Percentiles rank a stretch among this genome's conserved stretches.
These are phyloP conservation scores for Xerocomus tenax DNA, from an alignment of 1,284 basidiomycete species.

Conservation along the genomic window DNA sequence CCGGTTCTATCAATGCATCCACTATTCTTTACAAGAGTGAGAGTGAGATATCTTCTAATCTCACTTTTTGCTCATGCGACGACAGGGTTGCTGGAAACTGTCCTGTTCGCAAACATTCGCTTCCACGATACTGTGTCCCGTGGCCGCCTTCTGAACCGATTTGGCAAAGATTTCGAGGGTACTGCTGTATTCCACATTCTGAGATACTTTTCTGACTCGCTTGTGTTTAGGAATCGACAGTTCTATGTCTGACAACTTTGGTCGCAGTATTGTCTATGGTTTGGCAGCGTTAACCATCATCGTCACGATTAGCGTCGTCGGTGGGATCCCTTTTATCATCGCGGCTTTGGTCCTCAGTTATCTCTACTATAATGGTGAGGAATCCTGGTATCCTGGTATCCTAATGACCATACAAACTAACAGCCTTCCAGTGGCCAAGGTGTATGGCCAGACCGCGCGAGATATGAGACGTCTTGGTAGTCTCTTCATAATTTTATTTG, in stretches of 20 bases:
- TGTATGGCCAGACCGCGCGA: slow-evolving; percentile 76
- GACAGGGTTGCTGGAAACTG: slow-evolving; percentile 66
- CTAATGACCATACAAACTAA: background rate
- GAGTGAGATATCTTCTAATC: slow-evolving; percentile 16
- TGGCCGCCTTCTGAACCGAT: slow-evolving; percentile 79
- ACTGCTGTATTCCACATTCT: slow-evolving; percentile 1
- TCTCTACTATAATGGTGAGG: slow-evolving; percentile 65
- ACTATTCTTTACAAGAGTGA: slow-evolving; percentile 61
- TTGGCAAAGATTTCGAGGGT: slow-evolving; percentile 92
- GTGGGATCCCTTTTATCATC: slow-evolving; percentile 66
- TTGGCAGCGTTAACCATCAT: slow-evolving; percentile 57
- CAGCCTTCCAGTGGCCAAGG: slow-evolving; percentile 40
- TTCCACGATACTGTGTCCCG: slow-evolving; percentile 91
- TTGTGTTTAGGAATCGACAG: slow-evolving; percentile 68
- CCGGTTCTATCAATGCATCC: slow-evolving; percentile 64
- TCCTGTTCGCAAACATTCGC: slow-evolving; percentile 84
- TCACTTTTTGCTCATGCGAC: slow-evolving; percentile 12
- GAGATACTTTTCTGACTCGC: background rate
- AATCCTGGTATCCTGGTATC: background rate
- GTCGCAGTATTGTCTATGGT: slow-evolving; percentile 60
- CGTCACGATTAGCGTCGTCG: slow-evolving; percentile 73
- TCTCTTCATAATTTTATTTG: slow-evolving; percentile 13
- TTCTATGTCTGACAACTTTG: slow-evolving; percentile 77
- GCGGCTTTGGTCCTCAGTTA: slow-evolving; percentile 51
- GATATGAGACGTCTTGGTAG: slow-evolving; percentile 80